Evolutionary conservation across 768 basidiomycete genomes (phyloP), one percentile per base, ranked within the genome.

Genomic region (Kwoniella heveanensis): DNA sequence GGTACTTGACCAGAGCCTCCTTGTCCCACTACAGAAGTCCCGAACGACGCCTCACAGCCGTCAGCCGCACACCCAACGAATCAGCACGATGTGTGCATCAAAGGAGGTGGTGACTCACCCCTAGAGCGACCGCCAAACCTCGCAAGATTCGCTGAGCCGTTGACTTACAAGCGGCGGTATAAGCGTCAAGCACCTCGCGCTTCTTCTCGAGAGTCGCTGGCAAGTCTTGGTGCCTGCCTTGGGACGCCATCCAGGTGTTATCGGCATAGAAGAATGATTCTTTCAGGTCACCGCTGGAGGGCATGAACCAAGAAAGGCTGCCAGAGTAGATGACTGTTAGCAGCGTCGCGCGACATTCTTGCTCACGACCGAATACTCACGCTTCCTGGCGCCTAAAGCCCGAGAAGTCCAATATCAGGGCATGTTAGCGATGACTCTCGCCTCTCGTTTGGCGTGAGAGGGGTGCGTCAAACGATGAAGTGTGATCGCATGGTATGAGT

Each of bases 211-310:
- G 52, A 27, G 30, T 30, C 13, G 44, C 37, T 17, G 62, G 62
- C 2, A 64, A 36, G 26, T 49, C 22, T 39, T 64, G 62, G n/a
- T 9, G 15, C 9, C 50, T 2, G 12, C 56, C 55, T 1, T 57
- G 29, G 9, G 19, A 12, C 2, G 17, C 30, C 13, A 36, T n/a
- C 62, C 62, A 64, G 9, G 26, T 15, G 4, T 26, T 17, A 29
- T 64, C 55, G 29, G 51, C 55, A 27, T 21, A 48, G 50, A 50
- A 52, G 50, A 57, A 64, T 22, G 25, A 49, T 27, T 64, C 62
- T 52, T 64, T 64, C 29, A 64, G 47, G 26, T 64, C 62, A 7
- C 62, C 62, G 13, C n/a, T n/a, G 9, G 46, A 27, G 6, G 55
- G 44, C 36, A 12, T 57, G 6, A 24, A 26, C 21, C 44, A 64